These are phyloP conservation scores for Larix kaempferi DNA, from an alignment of 75 land plant species.

Conservation along the genomic window DNA sequence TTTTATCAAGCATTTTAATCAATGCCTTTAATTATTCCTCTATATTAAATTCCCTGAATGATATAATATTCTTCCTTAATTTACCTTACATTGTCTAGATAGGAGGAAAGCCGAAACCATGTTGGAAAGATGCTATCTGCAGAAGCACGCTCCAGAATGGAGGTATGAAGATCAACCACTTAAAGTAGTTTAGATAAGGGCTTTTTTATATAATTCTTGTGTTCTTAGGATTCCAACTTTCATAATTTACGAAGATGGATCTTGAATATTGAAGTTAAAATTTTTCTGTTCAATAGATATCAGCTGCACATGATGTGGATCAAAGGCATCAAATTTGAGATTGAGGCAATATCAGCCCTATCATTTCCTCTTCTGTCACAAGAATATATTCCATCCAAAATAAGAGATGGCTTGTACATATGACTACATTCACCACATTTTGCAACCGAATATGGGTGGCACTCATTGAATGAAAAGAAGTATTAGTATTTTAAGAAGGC, in stretches of 20 bases:
- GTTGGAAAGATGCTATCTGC: constrained; percentile 70
- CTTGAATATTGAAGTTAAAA: background rate
- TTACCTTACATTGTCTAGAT: constrained; percentile 30
- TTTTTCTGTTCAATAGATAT: constrained; percentile 29
- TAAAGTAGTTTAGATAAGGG: background rate
- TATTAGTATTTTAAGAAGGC: too few species aligned
- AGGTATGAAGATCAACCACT: constrained; percentile 35
- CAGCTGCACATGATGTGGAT: constrained; percentile 65
- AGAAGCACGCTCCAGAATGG: constrained; percentile 70
- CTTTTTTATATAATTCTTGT: background rate
- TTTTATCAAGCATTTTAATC: background rate
- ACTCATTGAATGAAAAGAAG: too few species aligned
- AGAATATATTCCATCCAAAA: constrained; percentile 69
- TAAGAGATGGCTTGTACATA: constrained; percentile 30
- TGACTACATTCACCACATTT: constrained; percentile 6
- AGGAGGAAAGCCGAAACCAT: constrained; percentile 58
- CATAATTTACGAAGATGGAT: background rate
- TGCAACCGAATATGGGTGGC: background rate
- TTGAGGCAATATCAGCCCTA: constrained; percentile 77
- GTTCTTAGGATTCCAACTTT: constrained; percentile 4
- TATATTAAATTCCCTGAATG: background rate
- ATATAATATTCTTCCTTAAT: background rate
- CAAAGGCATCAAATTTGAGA: constrained; percentile 79
- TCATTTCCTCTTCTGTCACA: constrained; percentile 75
- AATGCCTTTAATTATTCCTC: background rate